Evolutionary conservation across 2,329 filamentous ascomycete species (phyloP), one percentile per base, ranked within the genome.

Genomic region (Didymella keratinophila): DNA sequence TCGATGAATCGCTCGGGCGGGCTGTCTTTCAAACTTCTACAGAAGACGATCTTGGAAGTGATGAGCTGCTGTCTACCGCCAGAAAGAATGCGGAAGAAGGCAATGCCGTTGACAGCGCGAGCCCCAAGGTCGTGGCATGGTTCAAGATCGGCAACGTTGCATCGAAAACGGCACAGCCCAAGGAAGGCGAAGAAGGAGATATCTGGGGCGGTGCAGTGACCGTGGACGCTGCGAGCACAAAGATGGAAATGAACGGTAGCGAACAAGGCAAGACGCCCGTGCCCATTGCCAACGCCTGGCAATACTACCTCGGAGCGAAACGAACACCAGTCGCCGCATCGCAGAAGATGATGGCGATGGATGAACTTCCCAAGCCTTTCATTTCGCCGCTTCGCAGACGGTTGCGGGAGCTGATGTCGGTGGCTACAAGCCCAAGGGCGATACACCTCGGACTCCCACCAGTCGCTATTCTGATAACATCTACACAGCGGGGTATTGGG

Each of bases 401-500:
- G 23, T 79, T 99, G 18, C 85, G 93, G 42, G 92, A 97, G 68
- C 80, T 99, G 9, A 88, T 98, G 63, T 88, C 92, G 10, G 93
- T 94, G 2, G 92, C 94, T 1, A 97, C 93, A 1, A 97, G 93
- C 70, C 87, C 90, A 55, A 86, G 93, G 55, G 94, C 95, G 1
- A 88, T 97, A 43, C 91, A 94, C 69, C 82, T 98, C 2, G 89
- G 90, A 42, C 89, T 98, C 79, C 93, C 94, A 2, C 92, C 95
- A 0, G 84, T 97, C 16, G 92, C 93, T 1, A 89, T 99, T 34
- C 83, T 99, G 3, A 81, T 99, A 7, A 91, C 91, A 1, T 98
- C 95, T 1, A 96, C 92, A 2, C 95, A 99, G 76, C 87, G 95
- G 43, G 91, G 92, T 60, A 96, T 98, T 66, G 95, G 95, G 48